Percentiles rank a stretch among this genome's conserved stretches.
Evolutionary conservation across 1,284 basidiomycete genomes (phyloP).

Genomic region (Leucoagaricus sp.): DNA sequence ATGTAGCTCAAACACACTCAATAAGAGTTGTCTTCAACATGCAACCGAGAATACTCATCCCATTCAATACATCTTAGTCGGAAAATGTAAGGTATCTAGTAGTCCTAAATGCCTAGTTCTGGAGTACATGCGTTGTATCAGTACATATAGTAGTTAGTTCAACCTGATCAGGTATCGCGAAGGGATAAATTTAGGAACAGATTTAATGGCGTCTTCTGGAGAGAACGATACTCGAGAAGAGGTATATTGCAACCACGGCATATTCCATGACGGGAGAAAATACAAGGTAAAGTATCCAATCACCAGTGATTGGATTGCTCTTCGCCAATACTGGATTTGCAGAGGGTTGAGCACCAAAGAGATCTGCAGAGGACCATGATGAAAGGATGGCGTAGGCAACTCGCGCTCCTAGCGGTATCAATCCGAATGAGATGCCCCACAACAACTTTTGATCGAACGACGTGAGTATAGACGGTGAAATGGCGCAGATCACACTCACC

Average conservation of each 20-base stretch:
- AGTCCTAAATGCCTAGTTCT: neutral
- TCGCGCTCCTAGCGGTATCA: constrained; percentile 62
- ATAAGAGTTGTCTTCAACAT: neutral
- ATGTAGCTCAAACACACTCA: constrained; percentile 60
- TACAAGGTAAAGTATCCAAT: constrained; percentile 55
- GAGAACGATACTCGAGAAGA: constrained; percentile 43
- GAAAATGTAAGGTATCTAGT: neutral
- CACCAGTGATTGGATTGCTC: constrained; percentile 54
- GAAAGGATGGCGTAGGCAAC: constrained; percentile 54
- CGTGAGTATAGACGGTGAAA: neutral
- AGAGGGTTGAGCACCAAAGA: constrained; percentile 39
- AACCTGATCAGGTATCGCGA: neutral
- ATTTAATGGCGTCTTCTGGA: constrained; percentile 32
- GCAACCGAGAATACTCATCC: neutral
- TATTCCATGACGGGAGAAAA: constrained; percentile 63
- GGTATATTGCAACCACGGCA: constrained; percentile 48
- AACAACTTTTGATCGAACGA: constrained; percentile 44
- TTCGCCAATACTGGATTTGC: constrained; percentile 44
- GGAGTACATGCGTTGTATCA: constrained; percentile 4
- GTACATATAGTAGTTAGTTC: neutral
- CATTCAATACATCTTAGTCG: no score
- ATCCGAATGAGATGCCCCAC: constrained; percentile 47
- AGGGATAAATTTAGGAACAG: no score
- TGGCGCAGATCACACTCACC: constrained; percentile 29
- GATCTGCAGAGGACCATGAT: constrained; percentile 52